Conservation (phyloP, 352 stramenopile species). For the Globisporangium nagaii region DNA sequence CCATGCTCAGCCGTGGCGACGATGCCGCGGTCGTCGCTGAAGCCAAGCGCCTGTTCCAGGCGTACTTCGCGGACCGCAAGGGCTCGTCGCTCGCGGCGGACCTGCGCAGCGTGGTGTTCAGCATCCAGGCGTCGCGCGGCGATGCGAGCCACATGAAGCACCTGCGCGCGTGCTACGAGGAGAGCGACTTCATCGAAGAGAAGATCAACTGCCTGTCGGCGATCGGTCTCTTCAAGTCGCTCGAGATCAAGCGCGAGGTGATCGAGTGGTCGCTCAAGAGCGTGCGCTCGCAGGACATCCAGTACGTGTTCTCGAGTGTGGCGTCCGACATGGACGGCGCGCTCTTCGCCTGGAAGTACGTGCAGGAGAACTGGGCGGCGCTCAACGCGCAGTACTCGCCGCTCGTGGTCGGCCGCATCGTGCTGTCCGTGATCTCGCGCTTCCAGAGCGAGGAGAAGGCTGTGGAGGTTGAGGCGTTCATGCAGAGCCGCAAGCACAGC, state of each 20-base stretch:
- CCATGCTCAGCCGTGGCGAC: conserved; percentile 57
- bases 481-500: conserved; percentile 59
- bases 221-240: conserved; percentile 53
- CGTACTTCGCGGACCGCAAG: conserved; percentile 51
- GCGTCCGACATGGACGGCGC: conserved; percentile 46
- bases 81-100: conserved; percentile 40
- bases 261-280: conserved; percentile 60
- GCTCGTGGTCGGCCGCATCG: conserved; percentile 61
- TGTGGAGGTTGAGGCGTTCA: conserved; percentile 50
- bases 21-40: conserved; percentile 46
- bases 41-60: conserved; percentile 44
- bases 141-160: conserved; percentile 33
- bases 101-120: conserved; percentile 62
- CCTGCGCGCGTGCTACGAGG: conserved; percentile 57
- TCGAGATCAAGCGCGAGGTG: conserved; percentile 55
- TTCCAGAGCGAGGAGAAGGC: conserved; percentile 64
- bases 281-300: conserved; percentile 82
- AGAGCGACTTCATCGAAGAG: conserved; percentile 77
- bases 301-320: conserved; percentile 75
- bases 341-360: conserved; percentile 59
- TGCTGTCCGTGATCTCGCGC: conserved; percentile 45
- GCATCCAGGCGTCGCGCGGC: conserved; percentile 40
- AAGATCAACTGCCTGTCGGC: conserved; percentile 75
- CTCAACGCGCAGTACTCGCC: conserved; percentile 65
- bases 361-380: conserved; percentile 59